These are phyloP conservation scores for Kwoniella shandongensis DNA, from an alignment of 768 basidiomycete species.

Conservation along the genomic window DNA sequence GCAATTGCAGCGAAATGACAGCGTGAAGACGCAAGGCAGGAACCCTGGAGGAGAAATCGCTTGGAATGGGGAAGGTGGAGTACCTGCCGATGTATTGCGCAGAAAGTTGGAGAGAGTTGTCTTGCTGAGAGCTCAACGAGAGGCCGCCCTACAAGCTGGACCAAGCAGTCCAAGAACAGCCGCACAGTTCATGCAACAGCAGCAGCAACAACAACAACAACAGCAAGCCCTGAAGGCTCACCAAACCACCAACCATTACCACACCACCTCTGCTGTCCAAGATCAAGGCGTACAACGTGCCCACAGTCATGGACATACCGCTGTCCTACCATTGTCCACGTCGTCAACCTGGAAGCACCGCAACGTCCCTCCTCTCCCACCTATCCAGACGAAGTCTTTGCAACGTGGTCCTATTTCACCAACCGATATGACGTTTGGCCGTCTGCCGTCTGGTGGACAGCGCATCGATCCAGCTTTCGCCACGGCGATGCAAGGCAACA, in stretches of 20 bases:
- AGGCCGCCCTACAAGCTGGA: conserved; percentile 5
- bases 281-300: conserved; percentile 11
- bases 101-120: conserved; percentile 28
- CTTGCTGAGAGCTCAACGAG: conserved; percentile 1
- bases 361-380: conserved; percentile 2
- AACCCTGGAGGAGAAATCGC: conserved; percentile 35
- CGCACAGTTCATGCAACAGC: too few species aligned
- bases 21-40: conserved; percentile 18
- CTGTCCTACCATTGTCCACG: not conserved
- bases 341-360: not conserved
- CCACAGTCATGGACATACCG: conserved; percentile 19
- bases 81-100: conserved; percentile 34
- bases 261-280: too few species aligned
- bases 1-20: not conserved
- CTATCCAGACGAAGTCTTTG: conserved; percentile 5
- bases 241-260: too few species aligned
- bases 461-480: conserved; percentile 9
- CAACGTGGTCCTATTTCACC: conserved; percentile 6
- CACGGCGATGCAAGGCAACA: conserved; percentile 6
- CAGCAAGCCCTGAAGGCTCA: too few species aligned
- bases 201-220: conserved; percentile 1
- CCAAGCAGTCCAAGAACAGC: not conserved
- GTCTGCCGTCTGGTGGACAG: conserved; percentile 10
- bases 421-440: conserved; percentile 15
- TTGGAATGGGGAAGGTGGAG: conserved; percentile 51